Evolutionary conservation across 352 stramenopile species (phyloP).

Genomic region (Phytophthora lateralis): DNA sequence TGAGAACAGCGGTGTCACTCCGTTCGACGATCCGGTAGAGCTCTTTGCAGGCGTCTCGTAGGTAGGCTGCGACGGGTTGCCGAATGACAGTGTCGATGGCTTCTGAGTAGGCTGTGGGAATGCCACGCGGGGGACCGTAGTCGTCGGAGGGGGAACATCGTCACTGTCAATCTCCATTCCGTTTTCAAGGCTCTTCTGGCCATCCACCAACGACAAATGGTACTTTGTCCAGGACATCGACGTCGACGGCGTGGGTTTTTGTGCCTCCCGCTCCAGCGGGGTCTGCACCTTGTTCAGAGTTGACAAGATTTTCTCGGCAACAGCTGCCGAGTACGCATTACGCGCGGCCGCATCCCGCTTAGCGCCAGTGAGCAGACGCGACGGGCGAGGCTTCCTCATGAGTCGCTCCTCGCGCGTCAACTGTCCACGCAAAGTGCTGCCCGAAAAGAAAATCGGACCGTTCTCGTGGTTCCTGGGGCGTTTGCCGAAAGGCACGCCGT

Average conservation of each 20-base stretch:
- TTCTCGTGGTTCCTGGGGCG: constrained; percentile 48
- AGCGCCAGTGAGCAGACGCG: constrained; percentile 71
- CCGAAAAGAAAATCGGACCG: constrained; percentile 46
- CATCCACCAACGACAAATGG: constrained; percentile 63
- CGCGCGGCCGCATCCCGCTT: constrained; percentile 60
- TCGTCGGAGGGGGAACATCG: constrained; percentile 57
- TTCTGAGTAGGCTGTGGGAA: constrained; percentile 35
- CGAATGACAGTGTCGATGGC: constrained; percentile 11
- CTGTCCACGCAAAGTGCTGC: constrained; percentile 36
- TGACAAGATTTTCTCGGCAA: constrained; percentile 80
- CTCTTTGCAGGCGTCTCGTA: constrained; percentile 30
- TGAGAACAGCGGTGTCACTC: constrained; percentile 31
- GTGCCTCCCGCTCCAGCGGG: constrained; percentile 69
- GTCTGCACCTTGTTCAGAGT: constrained; percentile 86
- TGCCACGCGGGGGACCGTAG: constrained; percentile 50
- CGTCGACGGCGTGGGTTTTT: constrained; percentile 77
- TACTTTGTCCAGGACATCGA: constrained; percentile 89
- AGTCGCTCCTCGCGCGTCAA: constrained; percentile 59
- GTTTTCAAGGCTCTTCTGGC: constrained; percentile 26
- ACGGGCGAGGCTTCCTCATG: constrained; percentile 64
- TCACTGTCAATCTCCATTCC: constrained; percentile 38
- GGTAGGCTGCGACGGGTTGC: constrained; percentile 5
- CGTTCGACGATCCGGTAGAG: constrained; percentile 6
- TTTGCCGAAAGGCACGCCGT: constrained; percentile 46
- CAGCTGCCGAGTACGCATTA: constrained; percentile 75